A percentile compares a stretch with the other conserved stretches of the same genome.
phyloP scores from a whole-genome alignment of 1,139 yeast genomes.

The Spathaspora sp. region DNA sequence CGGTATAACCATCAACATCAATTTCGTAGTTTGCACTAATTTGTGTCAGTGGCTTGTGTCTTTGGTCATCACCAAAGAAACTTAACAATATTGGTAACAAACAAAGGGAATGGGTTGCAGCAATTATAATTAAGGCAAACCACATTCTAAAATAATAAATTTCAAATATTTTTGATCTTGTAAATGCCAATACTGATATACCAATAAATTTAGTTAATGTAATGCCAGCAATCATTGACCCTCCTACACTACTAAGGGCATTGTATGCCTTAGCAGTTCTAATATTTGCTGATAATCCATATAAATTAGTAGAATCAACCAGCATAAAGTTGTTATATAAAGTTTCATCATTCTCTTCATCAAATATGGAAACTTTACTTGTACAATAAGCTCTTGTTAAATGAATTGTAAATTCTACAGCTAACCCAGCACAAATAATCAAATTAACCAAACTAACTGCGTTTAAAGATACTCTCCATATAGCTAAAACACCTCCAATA shows the following conservation, averaged over 20 bases:
- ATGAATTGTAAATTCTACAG: constrained; percentile 91
- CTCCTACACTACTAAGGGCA: constrained; percentile 76
- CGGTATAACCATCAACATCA: constrained; percentile 3
- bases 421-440: constrained; percentile 85
- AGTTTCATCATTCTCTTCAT: constrained; percentile 15
- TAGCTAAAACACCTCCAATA: constrained; percentile 77
- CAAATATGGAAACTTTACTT: constrained; percentile 15
- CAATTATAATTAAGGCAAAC: constrained; percentile 76
- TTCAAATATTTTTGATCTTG: constrained; percentile 83
- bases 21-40: constrained; percentile 5
- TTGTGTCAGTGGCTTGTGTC: constrained; percentile 7
- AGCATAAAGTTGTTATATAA: constrained; percentile 17
- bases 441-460: constrained; percentile 89
- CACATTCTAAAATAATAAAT: constrained; percentile 95
- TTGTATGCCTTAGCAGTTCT: constrained; percentile 38
- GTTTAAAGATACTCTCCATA: constrained; percentile 76
- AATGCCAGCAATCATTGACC: constrained; percentile 86
- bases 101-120: constrained; percentile 74
- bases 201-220: constrained; percentile 89
- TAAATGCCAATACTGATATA: constrained; percentile 80
- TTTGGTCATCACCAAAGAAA: constrained; percentile 53
- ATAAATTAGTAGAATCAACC: constrained; percentile 7
- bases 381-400: constrained; percentile 72
- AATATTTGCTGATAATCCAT: constrained; percentile 10
- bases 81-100: constrained; percentile 76